These are phyloP conservation scores for Sclerotinia subarctica DNA, from an alignment of 2,329 filamentous ascomycete genomes.

Conservation along the genomic window DNA sequence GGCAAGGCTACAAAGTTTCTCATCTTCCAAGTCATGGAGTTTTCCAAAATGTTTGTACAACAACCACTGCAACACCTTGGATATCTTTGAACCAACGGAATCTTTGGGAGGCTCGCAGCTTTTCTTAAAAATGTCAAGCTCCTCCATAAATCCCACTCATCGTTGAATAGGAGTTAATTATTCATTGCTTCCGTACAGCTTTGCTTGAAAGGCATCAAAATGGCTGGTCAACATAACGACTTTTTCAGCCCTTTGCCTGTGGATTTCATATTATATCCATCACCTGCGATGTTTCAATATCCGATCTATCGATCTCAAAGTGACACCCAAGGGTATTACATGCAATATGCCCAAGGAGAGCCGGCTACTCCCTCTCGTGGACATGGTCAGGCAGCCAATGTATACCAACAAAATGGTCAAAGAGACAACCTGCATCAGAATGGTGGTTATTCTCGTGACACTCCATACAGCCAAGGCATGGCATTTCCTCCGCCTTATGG, in stretches of 20 bases:
- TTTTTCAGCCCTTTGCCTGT: no score
- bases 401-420: no score
- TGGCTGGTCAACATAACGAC: background rate
- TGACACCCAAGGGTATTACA: accelerated
- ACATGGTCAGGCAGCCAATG: background rate
- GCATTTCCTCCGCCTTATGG: background rate
- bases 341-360: background rate
- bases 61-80: background rate
- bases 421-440: background rate
- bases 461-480: background rate
- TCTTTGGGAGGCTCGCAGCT: background rate
- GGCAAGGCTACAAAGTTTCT: no score
- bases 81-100: background rate
- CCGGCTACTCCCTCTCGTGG: background rate
- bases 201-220: background rate
- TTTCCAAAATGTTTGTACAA: background rate
- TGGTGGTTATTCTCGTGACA: background rate
- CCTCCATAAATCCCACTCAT: no score
- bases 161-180: no score
- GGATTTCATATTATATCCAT: no score
- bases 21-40: background rate
- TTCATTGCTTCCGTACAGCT: background rate
- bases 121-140: no score
- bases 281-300: accelerated
- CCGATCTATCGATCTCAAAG: background rate